Evolutionary conservation across 2,329 filamentous ascomycete genomes (phyloP).

Genomic region (Aspergillus viridinutans): DNA sequence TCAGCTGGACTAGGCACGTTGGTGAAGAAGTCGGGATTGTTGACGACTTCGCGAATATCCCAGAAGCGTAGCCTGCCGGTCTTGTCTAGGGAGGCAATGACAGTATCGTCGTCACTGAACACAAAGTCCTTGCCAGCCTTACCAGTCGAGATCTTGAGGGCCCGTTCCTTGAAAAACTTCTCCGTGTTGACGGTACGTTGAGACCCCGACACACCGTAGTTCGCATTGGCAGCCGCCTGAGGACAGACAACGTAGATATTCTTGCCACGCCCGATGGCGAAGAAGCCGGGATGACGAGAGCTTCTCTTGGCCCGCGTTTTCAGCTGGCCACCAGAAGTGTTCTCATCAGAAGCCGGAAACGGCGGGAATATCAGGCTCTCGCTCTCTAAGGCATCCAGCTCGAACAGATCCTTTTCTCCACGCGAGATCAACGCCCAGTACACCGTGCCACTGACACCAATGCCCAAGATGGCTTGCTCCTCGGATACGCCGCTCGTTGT

Average conservation of each 20-base stretch:
- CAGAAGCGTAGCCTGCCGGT: slow-evolving; percentile 95
- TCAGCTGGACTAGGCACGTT: slow-evolving; percentile 57
- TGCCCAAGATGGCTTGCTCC: slow-evolving; percentile 81
- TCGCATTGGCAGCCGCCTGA: slow-evolving; percentile 47
- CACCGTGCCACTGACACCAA: slow-evolving; percentile 91
- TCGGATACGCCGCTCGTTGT: slow-evolving; percentile 51
- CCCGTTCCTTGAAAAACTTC: slow-evolving; percentile 78
- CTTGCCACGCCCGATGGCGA: slow-evolving; percentile 92
- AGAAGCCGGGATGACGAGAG: slow-evolving; percentile 84
- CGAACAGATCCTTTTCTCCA: slow-evolving; percentile 72
- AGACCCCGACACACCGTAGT: slow-evolving; percentile 48
- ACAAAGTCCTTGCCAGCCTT: slow-evolving; percentile 98
- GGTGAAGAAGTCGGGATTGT: slow-evolving; percentile 41
- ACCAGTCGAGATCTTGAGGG: slow-evolving; percentile 89
- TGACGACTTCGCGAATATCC: slow-evolving; percentile 80
- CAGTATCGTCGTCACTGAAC: slow-evolving; percentile 93
- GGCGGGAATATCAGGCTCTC: slow-evolving; percentile 88
- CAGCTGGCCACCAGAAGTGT: slow-evolving; percentile 83
- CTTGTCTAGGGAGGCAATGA: slow-evolving; percentile 94
- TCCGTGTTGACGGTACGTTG: slow-evolving; percentile 74
- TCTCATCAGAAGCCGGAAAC: slow-evolving; percentile 78
- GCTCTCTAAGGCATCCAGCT: slow-evolving; percentile 73
- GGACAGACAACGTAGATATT: slow-evolving; percentile 84
- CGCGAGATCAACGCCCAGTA: slow-evolving; percentile 86
- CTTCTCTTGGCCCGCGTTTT: slow-evolving; percentile 94